Evolutionary conservation across 2,329 filamentous ascomycete genomes (phyloP).

Genomic region (Sporothrix inflata): DNA sequence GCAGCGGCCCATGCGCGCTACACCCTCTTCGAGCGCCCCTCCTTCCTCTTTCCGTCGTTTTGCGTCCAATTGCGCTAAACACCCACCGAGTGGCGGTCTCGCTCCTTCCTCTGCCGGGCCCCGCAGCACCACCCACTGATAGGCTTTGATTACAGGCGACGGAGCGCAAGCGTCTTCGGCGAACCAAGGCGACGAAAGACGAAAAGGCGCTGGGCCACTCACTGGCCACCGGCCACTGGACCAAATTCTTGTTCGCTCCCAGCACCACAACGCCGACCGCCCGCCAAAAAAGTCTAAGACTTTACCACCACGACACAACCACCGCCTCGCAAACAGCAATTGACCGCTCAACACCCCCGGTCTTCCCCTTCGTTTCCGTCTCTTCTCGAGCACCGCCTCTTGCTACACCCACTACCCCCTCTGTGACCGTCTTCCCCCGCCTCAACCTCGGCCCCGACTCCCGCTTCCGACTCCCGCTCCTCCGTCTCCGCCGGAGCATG

Average conservation of each 20-base stretch:
- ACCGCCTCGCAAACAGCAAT: constrained; percentile 17
- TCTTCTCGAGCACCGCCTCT: not conserved
- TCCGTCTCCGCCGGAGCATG: constrained; percentile 17
- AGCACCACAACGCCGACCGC: constrained; percentile 8
- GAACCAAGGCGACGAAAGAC: not conserved
- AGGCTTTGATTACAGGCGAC: constrained; percentile 14
- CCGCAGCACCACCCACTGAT: not conserved
- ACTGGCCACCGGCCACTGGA: too few species aligned
- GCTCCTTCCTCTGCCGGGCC: not conserved
- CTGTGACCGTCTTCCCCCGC: not conserved
- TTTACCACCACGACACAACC: not conserved
- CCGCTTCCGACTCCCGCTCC: constrained; percentile 3
- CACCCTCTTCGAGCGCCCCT: not conserved
- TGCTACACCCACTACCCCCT: not conserved
- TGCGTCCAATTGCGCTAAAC: not conserved
- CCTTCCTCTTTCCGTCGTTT: not conserved
- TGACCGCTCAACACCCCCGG: not conserved
- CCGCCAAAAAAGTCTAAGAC: not conserved
- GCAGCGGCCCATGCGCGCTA: not conserved
- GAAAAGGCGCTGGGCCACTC: too few species aligned
- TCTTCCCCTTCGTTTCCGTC: not conserved
- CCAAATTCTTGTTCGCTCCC: not conserved
- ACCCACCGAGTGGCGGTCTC: not conserved
- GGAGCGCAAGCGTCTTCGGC: not conserved
- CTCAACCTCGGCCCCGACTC: not conserved